Conservation (phyloP, 768 basidiomycete genomes). For the Collybia nuda region DNA sequence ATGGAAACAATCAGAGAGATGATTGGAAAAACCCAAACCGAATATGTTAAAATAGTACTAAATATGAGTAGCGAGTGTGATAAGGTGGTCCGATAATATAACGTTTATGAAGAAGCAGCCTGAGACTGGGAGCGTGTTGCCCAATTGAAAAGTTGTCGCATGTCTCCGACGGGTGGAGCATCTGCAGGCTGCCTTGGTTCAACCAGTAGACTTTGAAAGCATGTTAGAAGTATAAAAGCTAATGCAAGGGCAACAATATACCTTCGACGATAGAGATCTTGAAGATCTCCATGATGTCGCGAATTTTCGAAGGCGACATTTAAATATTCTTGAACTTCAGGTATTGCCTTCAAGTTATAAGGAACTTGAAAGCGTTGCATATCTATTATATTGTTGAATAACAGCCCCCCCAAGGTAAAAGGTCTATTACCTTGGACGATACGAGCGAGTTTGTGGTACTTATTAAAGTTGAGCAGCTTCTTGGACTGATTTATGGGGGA, state of each 20-base stretch:
- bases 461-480: slow-evolving; percentile 93
- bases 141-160: slow-evolving; percentile 82
- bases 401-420: not conserved
- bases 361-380: slow-evolving; percentile 91
- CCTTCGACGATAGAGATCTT: slow-evolving; percentile 87
- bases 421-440: slow-evolving; percentile 69
- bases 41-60: slow-evolving; percentile 14
- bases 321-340: slow-evolving; percentile 84
- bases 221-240: slow-evolving; percentile 7
- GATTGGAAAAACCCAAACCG: slow-evolving; percentile 12
- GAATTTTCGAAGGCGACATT: slow-evolving; percentile 73
- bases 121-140: slow-evolving; percentile 58
- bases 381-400: slow-evolving; percentile 41
- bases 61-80: slow-evolving; percentile 12
- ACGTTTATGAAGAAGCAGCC: slow-evolving; percentile 25
- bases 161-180: slow-evolving; percentile 58
- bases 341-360: slow-evolving; percentile 85
- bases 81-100: slow-evolving; percentile 47
- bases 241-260: slow-evolving; percentile 30
- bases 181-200: slow-evolving; percentile 84
- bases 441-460: slow-evolving; percentile 87
- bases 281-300: slow-evolving; percentile 75
- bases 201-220: slow-evolving; percentile 61
- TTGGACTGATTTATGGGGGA: slow-evolving; percentile 75
- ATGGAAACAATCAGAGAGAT: slow-evolving; percentile 13